Conservation (phyloP, 2,329 filamentous ascomycete genomes). For the Zymoseptoria crescenta region DNA sequence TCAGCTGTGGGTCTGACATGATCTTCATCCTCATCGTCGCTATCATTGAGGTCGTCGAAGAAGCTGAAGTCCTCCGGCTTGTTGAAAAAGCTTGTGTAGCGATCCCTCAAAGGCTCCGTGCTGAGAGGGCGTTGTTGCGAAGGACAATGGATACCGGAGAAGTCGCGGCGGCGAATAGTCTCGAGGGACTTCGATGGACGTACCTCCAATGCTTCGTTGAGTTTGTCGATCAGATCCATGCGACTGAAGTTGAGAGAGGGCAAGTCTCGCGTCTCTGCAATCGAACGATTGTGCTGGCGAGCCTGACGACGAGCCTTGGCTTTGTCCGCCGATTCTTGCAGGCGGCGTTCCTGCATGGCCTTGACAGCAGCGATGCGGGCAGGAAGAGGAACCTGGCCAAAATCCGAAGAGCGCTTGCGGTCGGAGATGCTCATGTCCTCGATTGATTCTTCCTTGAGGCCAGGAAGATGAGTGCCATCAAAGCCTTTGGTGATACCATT, state of each 20-base stretch:
- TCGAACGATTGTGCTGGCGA: constrained; percentile 24
- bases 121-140: constrained; percentile 32
- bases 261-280: constrained; percentile 34
- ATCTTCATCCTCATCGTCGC: constrained; percentile 15
- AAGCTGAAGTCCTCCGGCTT: constrained; percentile 34
- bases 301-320: constrained; percentile 23
- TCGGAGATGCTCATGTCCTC: constrained; percentile 37
- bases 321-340: constrained; percentile 27
- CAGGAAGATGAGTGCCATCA: constrained; percentile 32
- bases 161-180: constrained; percentile 23
- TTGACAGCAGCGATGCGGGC: constrained; percentile 30
- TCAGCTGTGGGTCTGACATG: constrained; percentile 5
- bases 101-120: constrained; percentile 35
- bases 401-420: constrained; percentile 15
- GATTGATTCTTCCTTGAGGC: constrained; percentile 42
- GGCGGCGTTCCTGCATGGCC: constrained; percentile 29
- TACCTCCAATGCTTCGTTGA: constrained; percentile 38
- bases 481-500: constrained; percentile 21
- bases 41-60: constrained; percentile 14
- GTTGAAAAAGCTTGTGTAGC: constrained; percentile 40
- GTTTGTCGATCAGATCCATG: constrained; percentile 38
- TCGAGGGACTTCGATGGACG: constrained; percentile 34
- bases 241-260: constrained; percentile 44
- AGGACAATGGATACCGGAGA: constrained; percentile 26
- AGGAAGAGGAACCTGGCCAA: constrained; percentile 24